Conservation (phyloP, 2,329 filamentous ascomycete genomes). For the Polychaeton citri region DNA sequence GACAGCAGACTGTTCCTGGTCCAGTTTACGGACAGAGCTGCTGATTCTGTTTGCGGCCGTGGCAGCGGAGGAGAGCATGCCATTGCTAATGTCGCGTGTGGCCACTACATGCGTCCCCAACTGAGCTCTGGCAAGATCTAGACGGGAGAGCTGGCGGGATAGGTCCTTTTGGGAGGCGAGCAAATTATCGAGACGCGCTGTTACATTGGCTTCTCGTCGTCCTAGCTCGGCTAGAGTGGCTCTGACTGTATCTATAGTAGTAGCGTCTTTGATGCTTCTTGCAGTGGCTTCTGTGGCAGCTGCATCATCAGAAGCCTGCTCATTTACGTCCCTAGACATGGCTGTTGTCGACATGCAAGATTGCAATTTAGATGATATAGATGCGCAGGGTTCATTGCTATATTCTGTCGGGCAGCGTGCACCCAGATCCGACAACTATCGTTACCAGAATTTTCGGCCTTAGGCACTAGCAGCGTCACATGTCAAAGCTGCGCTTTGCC, state of each 20-base stretch:
- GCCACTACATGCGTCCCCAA: conserved; percentile 77
- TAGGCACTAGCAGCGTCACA: too few species aligned
- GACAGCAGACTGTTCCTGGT: conserved; percentile 82
- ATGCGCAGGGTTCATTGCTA: too few species aligned
- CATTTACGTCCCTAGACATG: not conserved
- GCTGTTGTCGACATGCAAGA: too few species aligned
- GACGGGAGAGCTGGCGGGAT: conserved; percentile 68
- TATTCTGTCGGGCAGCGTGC: too few species aligned
- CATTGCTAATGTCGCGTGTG: conserved; percentile 71
- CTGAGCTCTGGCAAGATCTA: conserved; percentile 80
- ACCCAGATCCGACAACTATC: too few species aligned
- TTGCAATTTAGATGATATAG: too few species aligned
- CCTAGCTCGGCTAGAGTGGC: conserved; percentile 63
- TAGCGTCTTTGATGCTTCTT: conserved; percentile 49
- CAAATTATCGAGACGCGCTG: conserved; percentile 59
- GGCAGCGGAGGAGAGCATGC: conserved; percentile 78
- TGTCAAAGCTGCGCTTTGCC: too few species aligned
- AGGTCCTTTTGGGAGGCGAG: conserved; percentile 76
- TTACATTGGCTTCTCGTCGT: conserved; percentile 60
- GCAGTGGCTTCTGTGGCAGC: not conserved
- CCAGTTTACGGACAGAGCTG: conserved; percentile 71
- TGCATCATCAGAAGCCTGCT: not conserved
- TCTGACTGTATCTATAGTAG: conserved; percentile 66
- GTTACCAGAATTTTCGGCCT: too few species aligned
- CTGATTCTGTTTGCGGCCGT: conserved; percentile 77